phyloP scores from a whole-genome alignment of 2,329 filamentous ascomycete genomes.

The Triangularia verruculosa region DNA sequence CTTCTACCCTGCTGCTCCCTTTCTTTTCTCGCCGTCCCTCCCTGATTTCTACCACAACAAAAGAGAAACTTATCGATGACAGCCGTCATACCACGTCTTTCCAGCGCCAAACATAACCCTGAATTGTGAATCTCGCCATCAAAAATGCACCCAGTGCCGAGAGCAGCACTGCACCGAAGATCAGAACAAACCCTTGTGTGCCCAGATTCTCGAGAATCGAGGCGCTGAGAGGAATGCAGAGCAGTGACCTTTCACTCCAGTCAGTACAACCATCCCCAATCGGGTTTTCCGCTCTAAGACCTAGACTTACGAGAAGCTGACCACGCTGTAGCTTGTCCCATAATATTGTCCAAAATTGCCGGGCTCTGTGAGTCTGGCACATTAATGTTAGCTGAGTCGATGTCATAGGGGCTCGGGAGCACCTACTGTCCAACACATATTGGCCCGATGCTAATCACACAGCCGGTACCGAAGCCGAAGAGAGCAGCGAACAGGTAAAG shows the following conservation, averaged over 20 bases:
- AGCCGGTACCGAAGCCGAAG: slow-evolving; percentile 16
- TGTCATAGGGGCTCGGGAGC: neutral
- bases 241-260: slow-evolving; percentile 4
- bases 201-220: slow-evolving; percentile 12
- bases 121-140: slow-evolving; percentile 14
- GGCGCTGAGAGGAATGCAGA: slow-evolving; percentile 17
- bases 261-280: neutral
- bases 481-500: slow-evolving; percentile 13
- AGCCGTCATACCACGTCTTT: slow-evolving; percentile 6
- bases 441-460: slow-evolving; percentile 15
- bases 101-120: slow-evolving; percentile 13
- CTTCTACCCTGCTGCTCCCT: neutral
- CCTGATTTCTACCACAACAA: neutral
- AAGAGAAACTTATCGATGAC: neutral
- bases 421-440: slow-evolving; percentile 16
- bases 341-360: slow-evolving; percentile 15
- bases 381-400: neutral
- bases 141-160: slow-evolving; percentile 10
- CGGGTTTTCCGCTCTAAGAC: neutral
- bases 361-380: slow-evolving; percentile 9
- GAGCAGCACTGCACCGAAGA: slow-evolving; percentile 13
- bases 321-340: slow-evolving; percentile 16
- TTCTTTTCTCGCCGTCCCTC: neutral
- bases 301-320: slow-evolving; percentile 14
- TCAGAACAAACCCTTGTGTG: slow-evolving; percentile 8